Evolutionary conservation across 1,284 basidiomycete genomes (phyloP), one percentile per base, ranked within the genome.

Genomic region (Puccinia triticina): DNA sequence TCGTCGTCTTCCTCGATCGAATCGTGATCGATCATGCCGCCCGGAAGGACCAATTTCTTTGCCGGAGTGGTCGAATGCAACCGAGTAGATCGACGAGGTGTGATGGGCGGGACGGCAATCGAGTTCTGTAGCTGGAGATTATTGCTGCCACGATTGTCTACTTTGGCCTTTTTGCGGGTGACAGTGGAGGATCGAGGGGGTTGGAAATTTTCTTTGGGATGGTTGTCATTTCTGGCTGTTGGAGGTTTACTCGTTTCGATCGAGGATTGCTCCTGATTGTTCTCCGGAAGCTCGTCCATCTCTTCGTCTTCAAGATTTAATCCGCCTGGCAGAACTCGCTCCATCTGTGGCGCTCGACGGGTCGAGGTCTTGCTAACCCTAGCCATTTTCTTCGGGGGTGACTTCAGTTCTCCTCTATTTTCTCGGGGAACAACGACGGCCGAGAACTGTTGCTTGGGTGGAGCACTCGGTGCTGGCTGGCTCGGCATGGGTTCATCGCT

Each of bases 381-480:
- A 11, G 74, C 74, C 53, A 76, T 43, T 40, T 76, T 76, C 55
- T 76, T 76, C 14, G 74, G 74, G 16, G 74, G 74, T 29, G 74
- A 76, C 26, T 76, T 76, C 23, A 37, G 53, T 57, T 32, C 55
- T 48, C 55, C 55, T 43, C 55, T 76, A 18, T 16, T 55, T 21
- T 61, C 55, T 48, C 55, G 26, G 50, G 74, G 74, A 29, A 76
- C 74, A 14, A 76, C 55, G n/a, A 76, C 74, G 18, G 37, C 74
- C 55, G 50, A 64, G n/a, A 55, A 71, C 16, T 37, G 77, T 32
- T 79, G 64, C 34, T 69, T 67, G 26, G 34, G n/a, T 26, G 26
- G 23, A n/a, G 21, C 43, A 34, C n/a, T 48, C 37, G 48, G 66
- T 7, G 32, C 50, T n/a, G 29, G 77, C 46, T 4, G 75, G 14